Conservation (phyloP, 352 stramenopile species). For the Globisporangium splendens region DNA sequence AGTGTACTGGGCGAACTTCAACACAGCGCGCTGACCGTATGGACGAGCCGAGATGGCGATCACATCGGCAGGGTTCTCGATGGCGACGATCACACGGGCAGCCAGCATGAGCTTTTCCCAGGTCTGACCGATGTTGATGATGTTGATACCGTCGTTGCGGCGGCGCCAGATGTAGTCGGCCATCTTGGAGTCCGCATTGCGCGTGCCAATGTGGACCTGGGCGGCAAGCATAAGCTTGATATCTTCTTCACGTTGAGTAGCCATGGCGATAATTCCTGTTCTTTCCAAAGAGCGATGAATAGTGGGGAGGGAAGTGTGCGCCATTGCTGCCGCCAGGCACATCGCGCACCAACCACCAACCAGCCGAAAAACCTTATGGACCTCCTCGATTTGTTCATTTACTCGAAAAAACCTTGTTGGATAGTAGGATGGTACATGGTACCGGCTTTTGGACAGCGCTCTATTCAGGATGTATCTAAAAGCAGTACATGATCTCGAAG, state of each 20-base stretch:
- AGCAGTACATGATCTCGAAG: not conserved
- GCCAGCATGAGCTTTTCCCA: conserved; percentile 99
- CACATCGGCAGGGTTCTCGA: conserved; percentile 99
- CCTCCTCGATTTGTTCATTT: not conserved
- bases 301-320: conserved; percentile 17
- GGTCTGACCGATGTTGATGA: conserved; percentile 99
- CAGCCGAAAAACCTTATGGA: conserved; percentile 8
- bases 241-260: conserved; percentile 96
- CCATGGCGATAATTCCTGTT: conserved; percentile 58
- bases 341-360: conserved; percentile 8
- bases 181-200: conserved; percentile 99
- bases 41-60: conserved; percentile 98
- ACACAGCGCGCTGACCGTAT: conserved; percentile 99
- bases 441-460: not conserved
- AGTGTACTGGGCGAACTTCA: conserved; percentile 99
- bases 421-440: not conserved
- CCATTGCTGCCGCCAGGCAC: not conserved
- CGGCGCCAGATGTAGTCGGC: conserved; percentile 99
- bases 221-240: conserved; percentile 99
- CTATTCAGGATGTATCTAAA: not conserved
- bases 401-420: not conserved
- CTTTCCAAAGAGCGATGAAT: conserved; percentile 60
- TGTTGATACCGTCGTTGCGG: conserved; percentile 98
- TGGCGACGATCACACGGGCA: conserved; percentile 98
- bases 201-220: conserved; percentile 99